Percentiles rank a stretch among this genome's conserved stretches.
phyloP scores from a whole-genome alignment of 2,329 filamentous ascomycete species.

The Aspergillus persii region DNA sequence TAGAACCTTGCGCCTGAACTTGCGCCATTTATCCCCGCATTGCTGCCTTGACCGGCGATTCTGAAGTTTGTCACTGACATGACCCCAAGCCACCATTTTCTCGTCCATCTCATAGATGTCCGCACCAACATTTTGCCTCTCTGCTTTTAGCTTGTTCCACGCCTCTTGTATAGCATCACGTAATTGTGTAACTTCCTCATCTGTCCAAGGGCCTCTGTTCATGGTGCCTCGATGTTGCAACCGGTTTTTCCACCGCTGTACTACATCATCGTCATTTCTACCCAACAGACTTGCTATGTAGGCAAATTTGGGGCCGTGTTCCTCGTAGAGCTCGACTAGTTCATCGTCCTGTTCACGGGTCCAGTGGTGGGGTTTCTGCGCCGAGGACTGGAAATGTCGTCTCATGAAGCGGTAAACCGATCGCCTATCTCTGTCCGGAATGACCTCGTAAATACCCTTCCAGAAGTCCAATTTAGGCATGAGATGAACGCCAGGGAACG shows the following conservation, averaged over 20 bases:
- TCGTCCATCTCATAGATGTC: conserved; percentile 40
- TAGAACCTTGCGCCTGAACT: conserved; percentile 24
- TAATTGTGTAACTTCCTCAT: conserved; percentile 32
- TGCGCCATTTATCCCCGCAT: conserved; percentile 41
- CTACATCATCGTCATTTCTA: conserved; percentile 41
- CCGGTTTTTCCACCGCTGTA: conserved; percentile 44
- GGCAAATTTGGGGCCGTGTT: conserved; percentile 37
- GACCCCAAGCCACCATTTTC: conserved; percentile 30
- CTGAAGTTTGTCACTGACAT: conserved; percentile 28
- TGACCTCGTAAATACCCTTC: conserved; percentile 31
- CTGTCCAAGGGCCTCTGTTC: conserved; percentile 37
- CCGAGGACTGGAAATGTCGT: conserved; percentile 41
- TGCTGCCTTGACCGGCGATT: conserved; percentile 38
- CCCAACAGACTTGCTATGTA: conserved; percentile 38
- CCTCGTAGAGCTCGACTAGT: conserved; percentile 30
- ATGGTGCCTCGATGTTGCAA: conserved; percentile 38
- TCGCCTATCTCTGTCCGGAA: conserved; percentile 37
- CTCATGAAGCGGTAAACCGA: conserved; percentile 44
- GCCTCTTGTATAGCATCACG: conserved; percentile 25
- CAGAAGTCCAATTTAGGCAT: conserved; percentile 37
- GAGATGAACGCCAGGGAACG: conserved; percentile 24
- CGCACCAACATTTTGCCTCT: conserved; percentile 24
- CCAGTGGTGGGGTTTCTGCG: conserved; percentile 40
- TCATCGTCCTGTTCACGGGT: conserved; percentile 42
- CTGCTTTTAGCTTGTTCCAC: conserved; percentile 19